Evolutionary conservation across 1,284 basidiomycete genomes (phyloP), one percentile per base, ranked within the genome.

Genomic region (Jaminaea rosea): DNA sequence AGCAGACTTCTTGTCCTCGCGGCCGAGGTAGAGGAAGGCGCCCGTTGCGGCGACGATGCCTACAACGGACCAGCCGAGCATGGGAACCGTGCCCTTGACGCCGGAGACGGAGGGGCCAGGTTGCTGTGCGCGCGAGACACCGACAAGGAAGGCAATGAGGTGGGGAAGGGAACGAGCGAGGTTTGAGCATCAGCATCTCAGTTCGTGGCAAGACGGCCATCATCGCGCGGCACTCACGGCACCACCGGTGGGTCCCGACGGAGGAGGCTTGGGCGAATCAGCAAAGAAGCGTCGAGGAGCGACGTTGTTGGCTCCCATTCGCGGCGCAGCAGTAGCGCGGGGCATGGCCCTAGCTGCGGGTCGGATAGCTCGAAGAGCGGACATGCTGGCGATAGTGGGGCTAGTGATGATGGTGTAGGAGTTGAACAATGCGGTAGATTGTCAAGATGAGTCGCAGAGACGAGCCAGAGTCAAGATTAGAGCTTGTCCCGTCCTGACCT

Each of bases 11-110:
- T 51, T 51, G 27, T 23, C 44, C 11, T 51, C 49, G 26, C 45
- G 45, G 41, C 26, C 48, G 26, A 47, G 45, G 28, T 47, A 51
- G 27, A 47, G 45, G 44, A 51, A 51, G 32, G 42, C 49, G 17
- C 19, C 41, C 8, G 42, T 44, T 15, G 37, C 49, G 23, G 37
- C 28, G n/a, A 19, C 36, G n/a, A 51, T 19, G 19, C 27, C 41
- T 36, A 11, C 46, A 28, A 23, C 39, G 4, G 39, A 42, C 15
- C 19, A 42, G 19, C 13, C 24, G 39, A 42, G 39, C 39, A 42
- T 42, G 15, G 39, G 19, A 4, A 5, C 5, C 17, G 39, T 42
- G 19, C 39, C 39, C 7, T n/a, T 42, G 23, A 11, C 19, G 17
- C 39, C 19, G 19, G 39, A 42, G 39, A 13, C 23, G 19, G 23